phyloP scores from a whole-genome alignment of 116 monocot genomes.

The Dioscorea cayenensis region DNA sequence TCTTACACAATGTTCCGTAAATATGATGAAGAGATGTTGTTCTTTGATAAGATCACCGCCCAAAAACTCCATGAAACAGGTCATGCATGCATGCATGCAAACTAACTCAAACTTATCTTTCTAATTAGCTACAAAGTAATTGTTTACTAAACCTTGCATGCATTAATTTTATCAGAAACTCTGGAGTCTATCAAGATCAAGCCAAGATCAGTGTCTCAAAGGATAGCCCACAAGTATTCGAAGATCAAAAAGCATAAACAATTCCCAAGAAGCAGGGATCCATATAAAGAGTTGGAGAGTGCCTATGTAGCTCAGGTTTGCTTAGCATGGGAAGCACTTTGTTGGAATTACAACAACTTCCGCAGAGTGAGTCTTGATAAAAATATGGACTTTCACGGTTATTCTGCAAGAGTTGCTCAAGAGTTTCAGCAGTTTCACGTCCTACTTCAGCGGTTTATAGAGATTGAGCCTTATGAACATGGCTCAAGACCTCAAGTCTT shows the following conservation, averaged over 20 bases:
- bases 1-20: slow-evolving; percentile 64
- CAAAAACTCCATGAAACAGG: slow-evolving; percentile 91
- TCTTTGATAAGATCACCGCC: slow-evolving; percentile 61
- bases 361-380: slow-evolving; percentile 10
- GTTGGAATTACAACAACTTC: slow-evolving; percentile 70
- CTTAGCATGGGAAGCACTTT: slow-evolving; percentile 91
- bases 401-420: slow-evolving; percentile 57
- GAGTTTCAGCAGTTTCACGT: slow-evolving; percentile 91
- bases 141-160: background rate
- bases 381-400: slow-evolving; percentile 12
- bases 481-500: slow-evolving; percentile 71
- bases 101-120: background rate
- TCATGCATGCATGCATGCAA: slow-evolving; percentile 2
- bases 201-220: slow-evolving; percentile 73
- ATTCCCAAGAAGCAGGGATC: slow-evolving; percentile 13
- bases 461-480: slow-evolving; percentile 80
- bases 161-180: slow-evolving; percentile 40
- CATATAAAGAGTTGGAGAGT: slow-evolving; percentile 71
- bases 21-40: slow-evolving; percentile 91
- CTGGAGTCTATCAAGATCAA: slow-evolving; percentile 53
- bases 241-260: slow-evolving; percentile 17
- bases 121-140: background rate
- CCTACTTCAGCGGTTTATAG: slow-evolving; percentile 74
- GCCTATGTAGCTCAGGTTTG: slow-evolving; percentile 91
- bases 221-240: slow-evolving; percentile 56